phyloP scores from a whole-genome alignment of 352 stramenopile genomes.

The Pythium oligandrum region DNA sequence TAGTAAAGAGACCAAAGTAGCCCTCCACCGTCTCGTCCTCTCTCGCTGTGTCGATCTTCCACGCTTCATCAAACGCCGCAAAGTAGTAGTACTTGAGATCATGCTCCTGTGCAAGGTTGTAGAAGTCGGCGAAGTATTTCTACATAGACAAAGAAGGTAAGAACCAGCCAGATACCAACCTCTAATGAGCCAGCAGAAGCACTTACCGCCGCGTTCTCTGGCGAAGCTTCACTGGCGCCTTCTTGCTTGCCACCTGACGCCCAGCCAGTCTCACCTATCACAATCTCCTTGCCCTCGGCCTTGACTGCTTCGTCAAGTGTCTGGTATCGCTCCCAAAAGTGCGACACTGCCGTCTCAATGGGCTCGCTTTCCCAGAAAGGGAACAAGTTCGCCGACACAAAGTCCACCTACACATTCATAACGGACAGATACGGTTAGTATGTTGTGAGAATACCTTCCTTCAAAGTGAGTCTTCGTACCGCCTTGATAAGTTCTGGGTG shows the following conservation, averaged over 20 bases:
- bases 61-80: constrained; percentile 54
- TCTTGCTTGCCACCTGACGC: constrained; percentile 29
- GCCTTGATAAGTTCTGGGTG: constrained; percentile 50
- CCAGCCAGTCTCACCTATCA: constrained; percentile 71
- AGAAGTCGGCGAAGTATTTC: constrained; percentile 63
- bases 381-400: constrained; percentile 60
- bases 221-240: constrained; percentile 28
- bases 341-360: constrained; percentile 27
- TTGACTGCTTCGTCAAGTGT: constrained; percentile 24
- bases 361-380: constrained; percentile 57
- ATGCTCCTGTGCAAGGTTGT: constrained; percentile 39
- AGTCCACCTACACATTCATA: constrained; percentile 26
- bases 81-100: constrained; percentile 68
- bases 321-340: constrained; percentile 44
- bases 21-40: constrained; percentile 61
- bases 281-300: constrained; percentile 46
- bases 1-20: constrained; percentile 63
- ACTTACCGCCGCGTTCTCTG: constrained; percentile 23
- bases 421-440: too few species aligned
- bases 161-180: too few species aligned
- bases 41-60: constrained; percentile 44
- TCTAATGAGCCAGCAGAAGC: too few species aligned
- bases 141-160: too few species aligned
- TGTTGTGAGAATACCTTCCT: too few species aligned
- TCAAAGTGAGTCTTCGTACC: constrained; percentile 1